Evolutionary conservation across 805 yeast genomes (phyloP).

Genomic region (Phaffomyces opuntiae): DNA sequence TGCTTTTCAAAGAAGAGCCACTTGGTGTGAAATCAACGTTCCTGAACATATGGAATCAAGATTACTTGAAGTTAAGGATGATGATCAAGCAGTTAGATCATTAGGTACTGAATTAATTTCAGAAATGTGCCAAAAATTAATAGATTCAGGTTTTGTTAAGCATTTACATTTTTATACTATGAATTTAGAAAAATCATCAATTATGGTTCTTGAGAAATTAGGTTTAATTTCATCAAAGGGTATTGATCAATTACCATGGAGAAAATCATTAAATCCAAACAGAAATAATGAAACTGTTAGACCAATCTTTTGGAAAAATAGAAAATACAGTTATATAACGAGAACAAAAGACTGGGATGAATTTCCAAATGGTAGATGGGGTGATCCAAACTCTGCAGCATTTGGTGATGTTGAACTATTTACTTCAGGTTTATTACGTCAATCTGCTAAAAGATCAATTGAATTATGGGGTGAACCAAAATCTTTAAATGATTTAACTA

Average conservation of each 20-base stretch:
- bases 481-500: slow-evolving; percentile 48
- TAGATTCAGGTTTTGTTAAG: slow-evolving; percentile 64
- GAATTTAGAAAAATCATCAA: slow-evolving; percentile 89
- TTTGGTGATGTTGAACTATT: slow-evolving; percentile 83
- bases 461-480: slow-evolving; percentile 87
- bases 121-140: slow-evolving; percentile 70
- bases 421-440: slow-evolving; percentile 75
- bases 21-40: slow-evolving; percentile 82
- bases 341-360: slow-evolving; percentile 96
- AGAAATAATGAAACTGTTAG: slow-evolving; percentile 78
- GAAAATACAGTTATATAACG: slow-evolving; percentile 82
- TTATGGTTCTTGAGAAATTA: slow-evolving; percentile 78
- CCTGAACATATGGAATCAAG: slow-evolving; percentile 66
- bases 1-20: slow-evolving; percentile 86
- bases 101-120: slow-evolving; percentile 77
- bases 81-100: slow-evolving; percentile 81
- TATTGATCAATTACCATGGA: slow-evolving; percentile 63
- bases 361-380: slow-evolving; percentile 98
- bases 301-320: slow-evolving; percentile 94
- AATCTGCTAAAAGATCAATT: slow-evolving; percentile 69
- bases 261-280: slow-evolving; percentile 77
- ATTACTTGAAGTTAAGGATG: slow-evolving; percentile 80
- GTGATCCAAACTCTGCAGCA: slow-evolving; percentile 96
- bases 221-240: slow-evolving; percentile 37
- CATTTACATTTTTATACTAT: slow-evolving; percentile 96